phyloP scores from a whole-genome alignment of 257 asterid genomes.

The Asclepias syriaca region DNA sequence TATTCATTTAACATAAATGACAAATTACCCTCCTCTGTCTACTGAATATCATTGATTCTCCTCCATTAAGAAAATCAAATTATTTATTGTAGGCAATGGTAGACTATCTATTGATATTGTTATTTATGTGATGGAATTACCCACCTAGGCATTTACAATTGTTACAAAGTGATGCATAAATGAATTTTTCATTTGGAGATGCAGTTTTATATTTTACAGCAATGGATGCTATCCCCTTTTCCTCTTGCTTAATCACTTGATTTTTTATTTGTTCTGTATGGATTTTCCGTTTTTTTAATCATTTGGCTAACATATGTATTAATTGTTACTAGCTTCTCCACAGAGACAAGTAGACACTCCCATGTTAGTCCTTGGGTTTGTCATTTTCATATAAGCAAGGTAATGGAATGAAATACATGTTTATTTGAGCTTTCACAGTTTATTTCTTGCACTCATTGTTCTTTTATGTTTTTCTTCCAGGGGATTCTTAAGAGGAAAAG shows the following conservation, averaged over 20 bases:
- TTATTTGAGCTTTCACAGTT: neutral
- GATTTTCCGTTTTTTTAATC: constrained; percentile 8
- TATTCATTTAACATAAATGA: neutral
- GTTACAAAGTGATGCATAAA: neutral
- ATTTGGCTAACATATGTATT: constrained; percentile 22
- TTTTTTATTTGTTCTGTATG: constrained; percentile 12
- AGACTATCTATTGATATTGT: neutral
- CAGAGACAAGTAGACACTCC: constrained; percentile 25
- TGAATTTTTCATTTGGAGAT: neutral
- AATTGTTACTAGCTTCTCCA: constrained; percentile 38
- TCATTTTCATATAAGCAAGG: constrained; percentile 79
- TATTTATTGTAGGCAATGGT: neutral
- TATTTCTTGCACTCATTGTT: constrained; percentile 9
- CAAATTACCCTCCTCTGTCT: neutral
- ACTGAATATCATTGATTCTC: neutral
- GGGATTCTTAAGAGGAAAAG: constrained; percentile 51
- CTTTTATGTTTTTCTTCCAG: constrained; percentile 37
- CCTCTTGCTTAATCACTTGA: neutral
- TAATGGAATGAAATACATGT: constrained; percentile 24
- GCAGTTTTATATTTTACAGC: neutral
- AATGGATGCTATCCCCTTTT: constrained; percentile 1
- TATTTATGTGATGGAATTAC: neutral
- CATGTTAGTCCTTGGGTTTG: constrained; percentile 61
- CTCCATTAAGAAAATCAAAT: neutral
- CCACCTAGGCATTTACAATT: neutral